Evolutionary conservation across 345 rosid genomes (phyloP).

Genomic region (Excoecaria agallocha): DNA sequence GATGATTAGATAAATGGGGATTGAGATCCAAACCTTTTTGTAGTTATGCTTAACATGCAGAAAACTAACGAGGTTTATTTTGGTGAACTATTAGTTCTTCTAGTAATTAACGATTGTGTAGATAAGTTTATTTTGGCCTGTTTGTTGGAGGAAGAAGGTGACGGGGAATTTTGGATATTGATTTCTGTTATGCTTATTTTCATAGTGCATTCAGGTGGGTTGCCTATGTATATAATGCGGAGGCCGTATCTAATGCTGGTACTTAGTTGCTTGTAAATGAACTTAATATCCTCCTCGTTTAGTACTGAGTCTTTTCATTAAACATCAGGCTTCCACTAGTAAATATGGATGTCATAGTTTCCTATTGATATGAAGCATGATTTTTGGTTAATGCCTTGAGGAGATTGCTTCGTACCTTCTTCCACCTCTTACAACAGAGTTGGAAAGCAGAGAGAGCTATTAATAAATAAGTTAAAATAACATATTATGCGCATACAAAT

Average conservation of each 20-base stretch:
- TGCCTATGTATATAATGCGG: neutral
- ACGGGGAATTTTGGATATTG: constrained; percentile 2
- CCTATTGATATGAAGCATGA: no score
- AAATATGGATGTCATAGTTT: neutral
- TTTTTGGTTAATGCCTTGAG: no score
- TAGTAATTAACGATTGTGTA: neutral
- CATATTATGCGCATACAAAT: no score
- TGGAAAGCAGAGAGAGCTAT: no score
- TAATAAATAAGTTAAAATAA: no score
- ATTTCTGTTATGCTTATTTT: neutral
- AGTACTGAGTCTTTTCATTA: no score
- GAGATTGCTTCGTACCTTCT: no score
- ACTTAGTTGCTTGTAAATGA: neutral
- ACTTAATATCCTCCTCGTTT: neutral
- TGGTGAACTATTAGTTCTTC: neutral
- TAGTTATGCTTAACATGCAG: neutral
- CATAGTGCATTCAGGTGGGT: neutral
- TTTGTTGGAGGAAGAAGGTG: neutral
- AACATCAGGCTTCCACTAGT: no score
- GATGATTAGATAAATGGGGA: neutral
- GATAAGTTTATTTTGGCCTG: neutral
- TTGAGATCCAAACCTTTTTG: neutral
- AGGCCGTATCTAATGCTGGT: neutral
- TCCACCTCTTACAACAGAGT: no score
- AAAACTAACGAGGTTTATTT: neutral